These are phyloP conservation scores for Boletus huronensis DNA, from an alignment of 768 basidiomycete species.

Conservation along the genomic window DNA sequence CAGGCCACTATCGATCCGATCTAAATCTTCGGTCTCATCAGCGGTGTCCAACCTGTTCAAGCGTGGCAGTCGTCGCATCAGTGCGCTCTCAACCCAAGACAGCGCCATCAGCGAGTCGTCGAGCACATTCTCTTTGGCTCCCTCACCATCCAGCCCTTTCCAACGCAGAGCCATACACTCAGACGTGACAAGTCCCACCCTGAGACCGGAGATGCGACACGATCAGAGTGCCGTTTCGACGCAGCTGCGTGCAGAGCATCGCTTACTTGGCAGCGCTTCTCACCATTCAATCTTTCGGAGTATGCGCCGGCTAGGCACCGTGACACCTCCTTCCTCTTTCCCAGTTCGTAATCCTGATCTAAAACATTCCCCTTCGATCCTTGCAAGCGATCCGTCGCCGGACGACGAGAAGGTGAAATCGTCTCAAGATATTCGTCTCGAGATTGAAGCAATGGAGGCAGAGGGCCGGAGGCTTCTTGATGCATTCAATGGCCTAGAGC, in stretches of 20 bases:
- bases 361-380: conserved; percentile 35
- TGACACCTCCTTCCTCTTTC: conserved; percentile 60
- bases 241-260: conserved; percentile 37
- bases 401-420: conserved; percentile 59
- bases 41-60: conserved; percentile 50
- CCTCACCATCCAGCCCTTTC: conserved; percentile 33
- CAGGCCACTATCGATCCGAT: conserved; percentile 51
- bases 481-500: conserved; percentile 76
- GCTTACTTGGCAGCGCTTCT: conserved; percentile 21
- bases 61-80: conserved; percentile 38
- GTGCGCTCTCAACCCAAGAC: conserved; percentile 39
- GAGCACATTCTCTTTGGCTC: conserved; percentile 36
- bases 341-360: conserved; percentile 31
- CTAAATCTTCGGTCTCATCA: conserved; percentile 51
- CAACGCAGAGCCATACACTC: conserved; percentile 45
- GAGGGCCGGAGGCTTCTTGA: conserved; percentile 70
- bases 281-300: conserved; percentile 45
- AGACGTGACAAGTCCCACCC: conserved; percentile 28
- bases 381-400: conserved; percentile 35
- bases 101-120: conserved; percentile 43
- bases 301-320: conserved; percentile 40
- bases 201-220: conserved; percentile 36
- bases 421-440: conserved; percentile 59
- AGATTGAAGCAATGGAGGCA: conserved; percentile 66
- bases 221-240: conserved; percentile 42